phyloP scores from a whole-genome alignment of 1,284 basidiomycete species.

The Papiliotrema flavescens region DNA sequence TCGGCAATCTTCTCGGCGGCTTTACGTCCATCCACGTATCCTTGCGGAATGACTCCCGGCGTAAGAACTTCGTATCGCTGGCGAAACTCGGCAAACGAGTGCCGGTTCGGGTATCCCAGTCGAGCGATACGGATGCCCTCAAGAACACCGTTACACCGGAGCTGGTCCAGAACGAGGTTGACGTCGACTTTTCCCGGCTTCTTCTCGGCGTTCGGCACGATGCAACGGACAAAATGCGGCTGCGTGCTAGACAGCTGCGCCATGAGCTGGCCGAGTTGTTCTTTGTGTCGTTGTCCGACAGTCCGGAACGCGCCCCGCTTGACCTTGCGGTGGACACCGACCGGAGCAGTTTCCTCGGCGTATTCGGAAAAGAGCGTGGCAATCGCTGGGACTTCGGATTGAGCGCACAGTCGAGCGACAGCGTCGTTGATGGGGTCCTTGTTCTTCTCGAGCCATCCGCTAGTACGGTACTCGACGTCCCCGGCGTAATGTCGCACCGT shows the following conservation, averaged over 20 bases:
- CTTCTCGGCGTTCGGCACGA: constrained; percentile 92
- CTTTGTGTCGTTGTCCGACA: constrained; percentile 92
- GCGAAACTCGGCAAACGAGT: constrained; percentile 95
- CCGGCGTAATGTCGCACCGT: constrained; percentile 96
- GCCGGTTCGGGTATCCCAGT: constrained; percentile 92
- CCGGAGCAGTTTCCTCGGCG: constrained; percentile 53
- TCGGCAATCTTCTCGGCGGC: constrained; percentile 91
- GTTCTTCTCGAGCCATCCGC: constrained; percentile 99
- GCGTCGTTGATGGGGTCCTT: constrained; percentile 99
- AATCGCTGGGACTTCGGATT: constrained; percentile 78
- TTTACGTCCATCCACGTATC: constrained; percentile 96
- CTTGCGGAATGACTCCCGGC: constrained; percentile 83
- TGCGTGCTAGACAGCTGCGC: constrained; percentile 86
- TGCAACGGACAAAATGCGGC: constrained; percentile 97
- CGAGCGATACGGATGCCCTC: constrained; percentile 98
- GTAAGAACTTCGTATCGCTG: constrained; percentile 96
- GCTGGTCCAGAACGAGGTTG: constrained; percentile 91
- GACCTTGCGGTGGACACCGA: constrained; percentile 63
- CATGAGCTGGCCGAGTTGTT: constrained; percentile 92
- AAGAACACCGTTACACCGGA: constrained; percentile 97
- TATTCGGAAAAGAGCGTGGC: constrained; percentile 82
- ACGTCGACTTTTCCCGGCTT: constrained; percentile 89
- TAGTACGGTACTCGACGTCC: constrained; percentile 91
- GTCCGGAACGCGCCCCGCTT: constrained; percentile 98
- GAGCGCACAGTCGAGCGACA: constrained; percentile 80